Evolutionary conservation across 768 basidiomycete species (phyloP), one percentile per base, ranked within the genome.

Genomic region (Agaricus subrufescens): DNA sequence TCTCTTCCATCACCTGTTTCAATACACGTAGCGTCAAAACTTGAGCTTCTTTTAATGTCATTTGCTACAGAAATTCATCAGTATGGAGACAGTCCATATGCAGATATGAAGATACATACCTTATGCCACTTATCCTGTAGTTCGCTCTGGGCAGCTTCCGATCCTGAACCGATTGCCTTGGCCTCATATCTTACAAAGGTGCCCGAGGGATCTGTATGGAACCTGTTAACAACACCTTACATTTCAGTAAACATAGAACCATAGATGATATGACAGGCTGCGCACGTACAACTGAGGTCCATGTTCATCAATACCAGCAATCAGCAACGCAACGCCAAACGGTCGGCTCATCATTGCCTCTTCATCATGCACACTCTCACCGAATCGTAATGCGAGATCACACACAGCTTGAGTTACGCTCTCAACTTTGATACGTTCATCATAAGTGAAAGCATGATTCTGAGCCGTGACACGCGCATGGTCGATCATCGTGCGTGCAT

Each of bases 1-100:
- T 98, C 75, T 98, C 97, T 71, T 98, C 97, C 97, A 98, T 99
- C 44, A 98, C 97, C 75, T 98, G 94, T 75, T 99, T 98, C 60
- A 98, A 76, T 46, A 98, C 92, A 60, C 84, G 86, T 51, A 98
- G 75, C 3, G 91, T 88, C 60, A 98, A 74, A 39, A 82, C 76
- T 62, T 98, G 92, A 0, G 94, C 97, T 71, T 97, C 94, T 61
- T 78, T 72, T 25, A 98, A 75, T 7, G 89, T 86, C 86, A 98
- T 96, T 83, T 86, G 86, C 96, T 98, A 64, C n/a, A 54, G 40
- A 62, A 47, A 12, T 46, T 23, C 23, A 14, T 51, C 47, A 52
- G 60, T 52, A 48, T 60, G 27, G 19, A 26, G 34, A 29, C 30
- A 27, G 27, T 39, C 25, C 31, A 23, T 51, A 23, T 12, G 34